Percentiles rank a stretch among this genome's conserved stretches.
These are phyloP conservation scores for Somion occarium DNA, from an alignment of 1,284 basidiomycete species.

Conservation along the genomic window DNA sequence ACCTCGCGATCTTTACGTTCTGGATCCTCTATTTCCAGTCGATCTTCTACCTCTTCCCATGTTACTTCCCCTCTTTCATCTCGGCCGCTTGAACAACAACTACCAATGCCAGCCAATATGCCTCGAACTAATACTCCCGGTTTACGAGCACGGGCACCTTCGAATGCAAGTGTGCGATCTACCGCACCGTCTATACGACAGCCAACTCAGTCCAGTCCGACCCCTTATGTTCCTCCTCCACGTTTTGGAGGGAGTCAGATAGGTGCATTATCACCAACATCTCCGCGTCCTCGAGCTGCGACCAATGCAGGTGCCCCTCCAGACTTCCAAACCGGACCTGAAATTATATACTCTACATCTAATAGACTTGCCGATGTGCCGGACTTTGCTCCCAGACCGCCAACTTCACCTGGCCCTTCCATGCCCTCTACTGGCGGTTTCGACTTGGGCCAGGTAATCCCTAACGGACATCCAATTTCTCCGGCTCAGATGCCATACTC, in stretches of 20 bases:
- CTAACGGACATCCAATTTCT: too few species aligned
- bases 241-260: constrained; percentile 6
- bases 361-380: constrained; percentile 1
- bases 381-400: constrained; percentile 6
- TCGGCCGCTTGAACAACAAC: neutral
- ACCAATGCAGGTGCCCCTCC: constrained; percentile 17
- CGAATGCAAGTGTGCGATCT: constrained; percentile 17
- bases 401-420: constrained; percentile 2
- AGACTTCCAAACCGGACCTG: constrained; percentile 13
- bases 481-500: constrained; percentile 3
- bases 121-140: constrained; percentile 7
- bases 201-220: constrained; percentile 19
- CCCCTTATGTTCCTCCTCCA: constrained; percentile 13
- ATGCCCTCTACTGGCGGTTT: constrained; percentile 7
- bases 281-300: constrained; percentile 20
- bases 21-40: constrained; percentile 3
- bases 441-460: neutral
- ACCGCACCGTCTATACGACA: constrained; percentile 15
- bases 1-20: constrained; percentile 10
- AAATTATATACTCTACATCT: constrained; percentile 19
- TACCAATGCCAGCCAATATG: neutral
- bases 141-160: constrained; percentile 16
- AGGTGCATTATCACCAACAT: neutral
- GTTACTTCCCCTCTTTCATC: neutral
- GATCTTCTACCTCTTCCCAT: constrained; percentile 2